These are phyloP conservation scores for Globisporangium canariense DNA, from an alignment of 352 stramenopile species.

Conservation along the genomic window DNA sequence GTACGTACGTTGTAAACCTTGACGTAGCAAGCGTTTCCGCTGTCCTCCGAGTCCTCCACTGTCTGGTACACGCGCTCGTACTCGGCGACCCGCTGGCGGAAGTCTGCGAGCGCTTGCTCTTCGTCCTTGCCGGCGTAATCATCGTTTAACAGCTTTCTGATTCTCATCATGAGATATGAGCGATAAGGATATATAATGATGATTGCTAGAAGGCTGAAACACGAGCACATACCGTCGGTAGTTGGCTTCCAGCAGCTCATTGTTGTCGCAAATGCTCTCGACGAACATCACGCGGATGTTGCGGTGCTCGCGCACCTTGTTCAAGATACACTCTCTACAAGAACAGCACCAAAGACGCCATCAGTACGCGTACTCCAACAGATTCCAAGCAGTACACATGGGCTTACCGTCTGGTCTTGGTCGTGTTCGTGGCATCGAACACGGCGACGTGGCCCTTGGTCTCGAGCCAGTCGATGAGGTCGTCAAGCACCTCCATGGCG, in stretches of 20 bases:
- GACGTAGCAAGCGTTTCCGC: constrained; percentile 85
- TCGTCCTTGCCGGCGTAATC: constrained; percentile 88
- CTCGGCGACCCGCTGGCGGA: constrained; percentile 85
- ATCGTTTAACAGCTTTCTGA: constrained; percentile 77
- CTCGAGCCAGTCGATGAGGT: constrained; percentile 92
- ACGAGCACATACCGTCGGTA: constrained; percentile 56
- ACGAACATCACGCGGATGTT: constrained; percentile 92
- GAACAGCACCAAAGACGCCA: constrained; percentile 1
- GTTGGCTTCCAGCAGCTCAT: constrained; percentile 90
- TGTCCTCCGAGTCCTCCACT: constrained; percentile 83
- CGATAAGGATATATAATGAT: constrained; percentile 18
- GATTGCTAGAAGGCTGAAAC: not conserved
- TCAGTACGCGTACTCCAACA: not conserved
- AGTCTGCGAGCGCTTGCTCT: constrained; percentile 87
- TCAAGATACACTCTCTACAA: constrained; percentile 49
- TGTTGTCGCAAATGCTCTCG: constrained; percentile 94
- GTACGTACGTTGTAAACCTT: constrained; percentile 88
- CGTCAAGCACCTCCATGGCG: constrained; percentile 81
- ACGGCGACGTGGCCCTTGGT: constrained; percentile 89
- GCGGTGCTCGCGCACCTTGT: constrained; percentile 53
- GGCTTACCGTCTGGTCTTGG: constrained; percentile 52
- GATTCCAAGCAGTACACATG: not conserved
- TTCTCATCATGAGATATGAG: not conserved
- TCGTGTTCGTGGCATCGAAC: constrained; percentile 96
- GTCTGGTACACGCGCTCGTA: constrained; percentile 94